These are phyloP conservation scores for Mortierella sp. DNA, from an alignment of 371 early-diverging fungal genomes.

Conservation along the genomic window DNA sequence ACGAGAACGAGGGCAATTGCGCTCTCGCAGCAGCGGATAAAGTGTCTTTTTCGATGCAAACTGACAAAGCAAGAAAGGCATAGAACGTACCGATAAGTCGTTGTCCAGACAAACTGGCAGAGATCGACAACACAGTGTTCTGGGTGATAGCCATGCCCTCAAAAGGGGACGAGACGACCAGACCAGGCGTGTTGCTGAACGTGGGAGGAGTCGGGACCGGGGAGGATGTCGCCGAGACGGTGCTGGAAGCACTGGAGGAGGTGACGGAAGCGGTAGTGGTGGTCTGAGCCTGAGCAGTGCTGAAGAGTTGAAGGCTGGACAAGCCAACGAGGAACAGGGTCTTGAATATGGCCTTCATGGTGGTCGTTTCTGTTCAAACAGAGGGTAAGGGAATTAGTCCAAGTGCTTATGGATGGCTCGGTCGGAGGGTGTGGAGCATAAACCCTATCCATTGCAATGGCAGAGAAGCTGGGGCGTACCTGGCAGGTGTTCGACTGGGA, in stretches of 20 bases:
- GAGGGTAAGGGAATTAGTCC: neutral
- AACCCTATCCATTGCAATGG: too few species aligned
- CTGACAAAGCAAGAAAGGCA: neutral
- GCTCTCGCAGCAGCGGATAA: too few species aligned
- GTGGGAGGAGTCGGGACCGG: constrained; percentile 8
- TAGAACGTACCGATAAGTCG: constrained; percentile 21
- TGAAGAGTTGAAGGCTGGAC: constrained; percentile 22
- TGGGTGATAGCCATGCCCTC: constrained; percentile 24
- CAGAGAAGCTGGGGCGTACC: too few species aligned
- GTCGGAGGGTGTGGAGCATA: too few species aligned
- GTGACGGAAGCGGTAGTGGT: neutral
- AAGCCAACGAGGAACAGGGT: constrained; percentile 16
- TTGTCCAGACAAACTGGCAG: constrained; percentile 4
- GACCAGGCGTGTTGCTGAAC: constrained; percentile 38
- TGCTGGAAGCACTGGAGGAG: neutral
- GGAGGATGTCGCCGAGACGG: constrained; percentile 1
- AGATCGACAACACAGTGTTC: constrained; percentile 26
- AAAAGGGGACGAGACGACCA: constrained; percentile 18
- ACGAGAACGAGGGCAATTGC: too few species aligned
- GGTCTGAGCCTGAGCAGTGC: constrained; percentile 20
- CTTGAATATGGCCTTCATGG: constrained; percentile 24
- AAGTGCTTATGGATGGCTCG: too few species aligned
- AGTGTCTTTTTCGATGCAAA: too few species aligned
- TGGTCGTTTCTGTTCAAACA: neutral
- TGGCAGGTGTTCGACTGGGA: too few species aligned